These are phyloP conservation scores for Starmerella potacharoeniae DNA, from an alignment of 805 yeast species.

Conservation along the genomic window DNA sequence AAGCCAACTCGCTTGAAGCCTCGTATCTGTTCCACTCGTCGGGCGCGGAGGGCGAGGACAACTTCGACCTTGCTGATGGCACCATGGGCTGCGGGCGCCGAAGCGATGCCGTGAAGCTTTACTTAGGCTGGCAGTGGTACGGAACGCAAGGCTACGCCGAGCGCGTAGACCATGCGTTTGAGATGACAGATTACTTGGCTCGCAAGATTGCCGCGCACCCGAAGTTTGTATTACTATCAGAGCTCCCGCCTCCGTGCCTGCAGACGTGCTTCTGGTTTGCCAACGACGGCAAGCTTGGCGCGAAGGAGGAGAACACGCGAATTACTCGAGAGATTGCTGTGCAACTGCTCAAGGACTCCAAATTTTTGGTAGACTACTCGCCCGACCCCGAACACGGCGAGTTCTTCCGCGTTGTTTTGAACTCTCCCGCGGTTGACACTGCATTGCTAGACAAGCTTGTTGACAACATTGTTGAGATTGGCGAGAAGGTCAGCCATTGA, in stretches of 20 bases:
- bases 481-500: neutral
- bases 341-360: constrained; percentile 48
- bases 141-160: constrained; percentile 54
- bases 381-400: constrained; percentile 59
- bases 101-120: constrained; percentile 68
- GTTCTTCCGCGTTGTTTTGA: constrained; percentile 75
- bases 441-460: constrained; percentile 38
- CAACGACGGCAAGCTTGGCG: constrained; percentile 31
- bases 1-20: constrained; percentile 65
- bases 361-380: constrained; percentile 66
- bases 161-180: constrained; percentile 64
- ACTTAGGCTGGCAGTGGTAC: constrained; percentile 70
- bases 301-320: constrained; percentile 36
- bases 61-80: constrained; percentile 72
- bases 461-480: constrained; percentile 15
- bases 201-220: constrained; percentile 30
- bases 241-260: constrained; percentile 57
- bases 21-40: constrained; percentile 69
- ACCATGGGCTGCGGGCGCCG: constrained; percentile 90
- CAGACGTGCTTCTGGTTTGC: constrained; percentile 75
- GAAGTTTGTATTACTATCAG: constrained; percentile 46
- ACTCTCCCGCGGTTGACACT: constrained; percentile 48
- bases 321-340: constrained; percentile 53
- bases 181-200: constrained; percentile 53
- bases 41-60: constrained; percentile 36